Conservation (phyloP, 257 asterid species). For the Solanum etuberosum region DNA sequence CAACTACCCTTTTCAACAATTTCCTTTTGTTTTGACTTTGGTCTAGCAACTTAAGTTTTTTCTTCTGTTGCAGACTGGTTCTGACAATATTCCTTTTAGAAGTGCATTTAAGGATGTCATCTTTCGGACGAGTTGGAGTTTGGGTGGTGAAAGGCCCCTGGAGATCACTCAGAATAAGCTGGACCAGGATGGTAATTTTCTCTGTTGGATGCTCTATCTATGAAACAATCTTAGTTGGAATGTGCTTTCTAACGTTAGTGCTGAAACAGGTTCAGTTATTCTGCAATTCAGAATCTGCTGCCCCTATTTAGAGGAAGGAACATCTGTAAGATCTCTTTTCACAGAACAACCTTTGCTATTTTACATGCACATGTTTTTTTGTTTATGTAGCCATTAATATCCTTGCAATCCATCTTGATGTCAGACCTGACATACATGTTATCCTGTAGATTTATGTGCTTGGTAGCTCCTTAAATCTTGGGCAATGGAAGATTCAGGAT, state of each 20-base stretch:
- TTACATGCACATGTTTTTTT: not conserved
- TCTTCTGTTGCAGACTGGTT: conserved; percentile 53
- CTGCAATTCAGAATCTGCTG: conserved; percentile 84
- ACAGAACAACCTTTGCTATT: not conserved
- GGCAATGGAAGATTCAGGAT: conserved; percentile 66
- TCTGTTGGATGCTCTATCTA: not conserved
- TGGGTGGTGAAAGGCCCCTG: conserved; percentile 34
- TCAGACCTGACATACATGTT: not conserved
- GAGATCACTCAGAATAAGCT: conserved; percentile 23
- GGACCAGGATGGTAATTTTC: conserved; percentile 42
- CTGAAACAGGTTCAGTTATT: conserved; percentile 45
- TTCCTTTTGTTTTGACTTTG: not conserved
- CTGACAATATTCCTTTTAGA: conserved; percentile 68
- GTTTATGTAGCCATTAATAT: not conserved
- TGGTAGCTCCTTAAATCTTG: conserved; percentile 70
- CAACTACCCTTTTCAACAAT: not conserved
- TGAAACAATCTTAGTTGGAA: not conserved
- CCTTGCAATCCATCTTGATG: not conserved
- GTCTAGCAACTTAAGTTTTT: not conserved
- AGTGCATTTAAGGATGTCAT: conserved; percentile 93
- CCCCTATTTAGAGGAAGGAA: conserved; percentile 60
- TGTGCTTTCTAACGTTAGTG: not conserved
- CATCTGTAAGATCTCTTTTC: conserved; percentile 47
- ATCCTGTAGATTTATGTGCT: conserved; percentile 52
- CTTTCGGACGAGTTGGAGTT: conserved; percentile 38